Conservation (phyloP, 2,329 filamentous ascomycete genomes). For the Phaeosphaeriaceae sp. region DNA sequence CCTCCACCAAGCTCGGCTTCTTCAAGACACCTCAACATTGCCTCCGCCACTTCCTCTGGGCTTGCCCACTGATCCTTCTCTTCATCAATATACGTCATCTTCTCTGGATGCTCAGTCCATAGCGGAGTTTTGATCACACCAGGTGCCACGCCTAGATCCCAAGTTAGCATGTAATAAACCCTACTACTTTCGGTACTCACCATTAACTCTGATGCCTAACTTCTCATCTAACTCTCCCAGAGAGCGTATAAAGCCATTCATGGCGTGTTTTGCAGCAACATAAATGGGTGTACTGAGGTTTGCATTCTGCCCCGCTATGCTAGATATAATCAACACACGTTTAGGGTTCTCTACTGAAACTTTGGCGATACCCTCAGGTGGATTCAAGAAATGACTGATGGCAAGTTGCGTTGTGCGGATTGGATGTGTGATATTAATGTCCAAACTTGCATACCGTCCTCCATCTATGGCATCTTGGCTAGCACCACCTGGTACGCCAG, state of each 20-base stretch:
- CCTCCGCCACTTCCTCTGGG: constrained; percentile 65
- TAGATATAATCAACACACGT: constrained; percentile 53
- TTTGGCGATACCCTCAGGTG: constrained; percentile 31
- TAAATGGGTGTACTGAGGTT: constrained; percentile 53
- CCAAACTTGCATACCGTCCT: constrained; percentile 44
- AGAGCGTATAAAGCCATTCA: constrained; percentile 58
- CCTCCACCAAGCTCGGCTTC: constrained; percentile 54
- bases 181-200: no score
- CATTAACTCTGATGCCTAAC: constrained; percentile 63
- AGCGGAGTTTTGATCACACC: constrained; percentile 67
- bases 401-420: constrained; percentile 57
- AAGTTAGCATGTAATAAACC: no score
- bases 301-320: constrained; percentile 52
- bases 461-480: constrained; percentile 43
- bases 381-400: constrained; percentile 53
- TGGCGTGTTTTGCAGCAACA: constrained; percentile 53
- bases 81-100: constrained; percentile 59
- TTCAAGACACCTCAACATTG: constrained; percentile 63
- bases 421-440: constrained; percentile 58
- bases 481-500: constrained; percentile 37
- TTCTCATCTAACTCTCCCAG: constrained; percentile 57
- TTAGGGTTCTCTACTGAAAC: constrained; percentile 52
- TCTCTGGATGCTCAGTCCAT: constrained; percentile 68
- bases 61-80: constrained; percentile 62
- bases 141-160: constrained; percentile 57